Base-by-base conservation (phyloP, 78 protist species). In the Corallochytrium limacisporum region DNA sequence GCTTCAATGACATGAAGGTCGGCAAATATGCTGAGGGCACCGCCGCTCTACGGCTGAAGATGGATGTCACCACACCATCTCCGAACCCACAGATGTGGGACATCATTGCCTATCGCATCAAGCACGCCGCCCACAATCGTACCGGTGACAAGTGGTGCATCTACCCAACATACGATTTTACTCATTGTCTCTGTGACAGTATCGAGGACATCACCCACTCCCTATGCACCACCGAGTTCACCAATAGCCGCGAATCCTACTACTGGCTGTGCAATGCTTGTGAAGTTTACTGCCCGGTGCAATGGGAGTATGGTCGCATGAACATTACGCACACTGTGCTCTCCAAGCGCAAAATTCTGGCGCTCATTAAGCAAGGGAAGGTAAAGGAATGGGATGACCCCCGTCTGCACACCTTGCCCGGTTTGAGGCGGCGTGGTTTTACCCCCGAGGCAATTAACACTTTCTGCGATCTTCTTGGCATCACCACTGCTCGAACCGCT, bases 331-430 rank as follows among this genome's bases (percentile, higher is more conserved):
- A 82, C 62, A 68, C 71, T 9, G 84, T 95, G 24, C 40, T 95
- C 62, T 89, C 98, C 42, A 95, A 95, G 82, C 69, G 99, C 20
- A 82, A 80, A 78, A 75, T 95, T 43, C 74, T 75, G 48, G n/a
- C 20, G 9, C 26, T 55, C 1, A 24, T 22, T 18, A 18, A 31
- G 3, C 12, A 20, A 37, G 39, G 46, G 47, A 22, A 29, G 69
- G 69, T 40, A 7, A 0, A n/a, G 26, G 98, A 95, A 26, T 97
- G 95, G 96, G 98, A 94, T 66, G 99, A 97, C 70, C 99, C 99
- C 20, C 82, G 99, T 22, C 73, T 97, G 29, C 79, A 67, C 33
- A 94, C 99, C 33, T 20, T 80, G 8, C 31, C 35, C 13, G 86
- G 76, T 5, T 50, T 77, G 46, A 33, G 65, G 18, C 59, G 75